A percentile compares a stretch with the other conserved stretches of the same genome.
phyloP scores from a whole-genome alignment of 2,329 filamentous ascomycete genomes.

The Fusarium sp. region DNA sequence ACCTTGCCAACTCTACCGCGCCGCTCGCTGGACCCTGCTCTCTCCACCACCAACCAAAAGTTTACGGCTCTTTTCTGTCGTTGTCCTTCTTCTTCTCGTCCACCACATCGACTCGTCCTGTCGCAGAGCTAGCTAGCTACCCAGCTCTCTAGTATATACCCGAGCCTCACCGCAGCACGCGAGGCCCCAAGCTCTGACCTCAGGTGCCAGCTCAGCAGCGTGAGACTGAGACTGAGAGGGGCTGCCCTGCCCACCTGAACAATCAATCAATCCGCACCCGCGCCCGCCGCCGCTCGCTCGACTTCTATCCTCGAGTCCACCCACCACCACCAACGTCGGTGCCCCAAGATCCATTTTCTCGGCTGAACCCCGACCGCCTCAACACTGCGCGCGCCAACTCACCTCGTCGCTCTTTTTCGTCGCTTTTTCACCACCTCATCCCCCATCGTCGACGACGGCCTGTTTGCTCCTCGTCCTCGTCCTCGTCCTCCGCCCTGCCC shows the following conservation, averaged over 20 bases:
- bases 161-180: conserved; percentile 7
- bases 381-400: conserved; percentile 25
- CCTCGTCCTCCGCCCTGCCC: conserved; percentile 14
- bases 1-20: conserved; percentile 1
- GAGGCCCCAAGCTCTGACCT: not conserved
- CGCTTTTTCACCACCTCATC: not conserved
- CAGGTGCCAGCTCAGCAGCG: not conserved
- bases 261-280: conserved; percentile 21
- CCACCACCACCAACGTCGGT: conserved; percentile 12
- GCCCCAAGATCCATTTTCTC: conserved; percentile 39
- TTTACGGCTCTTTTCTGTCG: conserved; percentile 1
- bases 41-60: conserved; percentile 15
- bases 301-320: conserved; percentile 33
- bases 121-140: not conserved
- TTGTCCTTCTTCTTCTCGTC: conserved; percentile 1
- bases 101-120: not conserved
- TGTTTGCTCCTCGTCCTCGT: not conserved
- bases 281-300: conserved; percentile 36
- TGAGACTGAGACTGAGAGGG: conserved; percentile 28
- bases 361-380: conserved; percentile 36
- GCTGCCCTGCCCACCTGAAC: conserved; percentile 29
- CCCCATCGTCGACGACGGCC: conserved; percentile 1
- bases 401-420: conserved; percentile 29
- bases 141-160: not conserved
- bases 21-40: conserved; percentile 33